Percentiles rank a stretch among this genome's conserved stretches.
phyloP scores from a whole-genome alignment of 352 stramenopile genomes.

The Globisporangium parvum region DNA sequence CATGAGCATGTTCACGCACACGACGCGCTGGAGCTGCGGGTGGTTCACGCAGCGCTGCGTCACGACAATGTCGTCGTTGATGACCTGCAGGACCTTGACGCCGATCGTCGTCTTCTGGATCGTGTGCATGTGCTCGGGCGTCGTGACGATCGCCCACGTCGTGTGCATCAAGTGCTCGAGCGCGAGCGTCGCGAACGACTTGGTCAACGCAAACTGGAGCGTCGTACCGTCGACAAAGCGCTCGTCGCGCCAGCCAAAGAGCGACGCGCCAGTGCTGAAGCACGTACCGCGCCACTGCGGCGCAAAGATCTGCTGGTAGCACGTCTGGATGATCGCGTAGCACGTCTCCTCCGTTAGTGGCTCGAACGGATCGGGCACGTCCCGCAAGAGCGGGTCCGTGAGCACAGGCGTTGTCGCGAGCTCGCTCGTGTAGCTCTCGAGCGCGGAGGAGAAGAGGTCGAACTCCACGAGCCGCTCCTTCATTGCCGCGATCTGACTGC shows the following conservation, averaged over 20 bases:
- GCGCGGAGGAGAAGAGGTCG: conserved; percentile 33
- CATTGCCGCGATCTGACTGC: conserved; percentile 23
- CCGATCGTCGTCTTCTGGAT: conserved; percentile 45
- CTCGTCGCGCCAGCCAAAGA: conserved; percentile 44
- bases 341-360: conserved; percentile 24
- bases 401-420: conserved; percentile 15
- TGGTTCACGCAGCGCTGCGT: conserved; percentile 43
- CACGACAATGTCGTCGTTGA: conserved; percentile 42
- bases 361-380: conserved; percentile 5
- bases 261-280: conserved; percentile 34
- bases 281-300: conserved; percentile 28
- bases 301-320: conserved; percentile 44
- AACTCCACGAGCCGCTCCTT: conserved; percentile 32
- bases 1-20: conserved; percentile 30
- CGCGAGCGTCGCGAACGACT: conserved; percentile 23
- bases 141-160: conserved; percentile 50
- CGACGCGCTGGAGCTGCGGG: conserved; percentile 36
- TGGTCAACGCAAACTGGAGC: conserved; percentile 39
- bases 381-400: conserved; percentile 5
- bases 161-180: conserved; percentile 33
- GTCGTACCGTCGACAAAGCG: conserved; percentile 43
- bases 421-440: conserved; percentile 27
- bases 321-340: conserved; percentile 43
- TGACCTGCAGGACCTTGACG: conserved; percentile 38
- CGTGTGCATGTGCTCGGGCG: conserved; percentile 40